These are phyloP conservation scores for Urostyla sp. DNA, from an alignment of 73 alveolate species.

Conservation along the genomic window DNA sequence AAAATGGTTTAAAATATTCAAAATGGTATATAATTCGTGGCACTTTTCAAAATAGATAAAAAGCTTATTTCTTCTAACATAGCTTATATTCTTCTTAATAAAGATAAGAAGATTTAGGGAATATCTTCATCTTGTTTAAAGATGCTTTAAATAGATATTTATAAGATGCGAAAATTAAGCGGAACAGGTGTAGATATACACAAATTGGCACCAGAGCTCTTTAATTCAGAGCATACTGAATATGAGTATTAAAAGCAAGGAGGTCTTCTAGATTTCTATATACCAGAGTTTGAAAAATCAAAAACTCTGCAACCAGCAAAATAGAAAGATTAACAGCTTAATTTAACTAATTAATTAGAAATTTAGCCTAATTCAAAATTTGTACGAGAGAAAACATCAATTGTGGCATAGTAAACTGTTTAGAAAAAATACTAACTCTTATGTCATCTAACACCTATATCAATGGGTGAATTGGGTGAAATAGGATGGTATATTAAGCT, in stretches of 20 bases:
- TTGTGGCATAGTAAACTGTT: too few species aligned
- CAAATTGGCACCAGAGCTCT: conserved; percentile 55
- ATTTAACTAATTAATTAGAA: too few species aligned
- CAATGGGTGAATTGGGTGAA: conserved; percentile 49
- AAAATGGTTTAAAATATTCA: conserved; percentile 35
- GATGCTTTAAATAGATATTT: conserved; percentile 18
- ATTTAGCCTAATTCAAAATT: too few species aligned
- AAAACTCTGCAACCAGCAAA: not conserved
- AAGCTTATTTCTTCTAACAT: conserved; percentile 42
- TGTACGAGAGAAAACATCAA: too few species aligned
- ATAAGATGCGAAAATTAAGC: conserved; percentile 32
- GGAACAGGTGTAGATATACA: conserved; percentile 34
- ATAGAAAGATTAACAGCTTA: not conserved
- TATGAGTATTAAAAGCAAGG: conserved; percentile 24
- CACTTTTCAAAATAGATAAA: conserved; percentile 57
- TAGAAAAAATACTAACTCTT: not conserved
- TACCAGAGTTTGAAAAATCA: conserved; percentile 38
- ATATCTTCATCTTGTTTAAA: conserved; percentile 51
- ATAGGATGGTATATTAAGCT: conserved; percentile 52
- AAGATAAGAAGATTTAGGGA: conserved; percentile 47
- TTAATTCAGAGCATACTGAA: conserved; percentile 34
- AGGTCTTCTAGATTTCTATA: conserved; percentile 28
- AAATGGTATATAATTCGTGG: conserved; percentile 53
- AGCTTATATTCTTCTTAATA: conserved; percentile 40
- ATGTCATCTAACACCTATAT: conserved; percentile 37